Base-by-base conservation (phyloP, 495 filamentous ascomycete genomes). In the Xylaria flabelliformis region DNA sequence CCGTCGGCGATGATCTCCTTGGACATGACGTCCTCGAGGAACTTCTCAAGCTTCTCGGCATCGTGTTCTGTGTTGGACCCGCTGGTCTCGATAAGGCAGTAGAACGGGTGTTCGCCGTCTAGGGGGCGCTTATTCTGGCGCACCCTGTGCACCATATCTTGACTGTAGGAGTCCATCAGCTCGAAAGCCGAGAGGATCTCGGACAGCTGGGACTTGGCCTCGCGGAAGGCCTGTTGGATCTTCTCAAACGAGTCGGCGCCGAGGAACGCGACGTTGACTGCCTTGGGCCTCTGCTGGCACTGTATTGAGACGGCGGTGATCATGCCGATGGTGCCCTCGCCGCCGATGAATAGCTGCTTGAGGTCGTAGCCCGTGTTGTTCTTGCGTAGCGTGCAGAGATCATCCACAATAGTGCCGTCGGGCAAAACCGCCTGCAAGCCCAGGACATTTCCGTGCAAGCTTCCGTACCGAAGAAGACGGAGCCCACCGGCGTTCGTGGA, bases 121-220 rank as follows among this genome's bases (percentile, higher is more conserved):
- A 99, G 84, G 4, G 96, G 96, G 32, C 87, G 83, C 79, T 91
- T 93, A 78, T 90, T 94, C 36, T 90, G 89, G 4, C 91, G 94
- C 19, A 93, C 92, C 41, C 86, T 81, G 39, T 89, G 85, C 9
- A 98, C 91, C 3, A 97, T 82, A 32, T 87, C 80, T 80, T 98
- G 97, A 61, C 87, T 93, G 69, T 88, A 85, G 64, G 88, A 90
- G 73, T 99, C 96, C 95, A 98, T 98, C 71, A 99, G 85, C 83
- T 99, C 96, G 77, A 99, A 99, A 1, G 96, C 96, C 0, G 95
- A 98, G 4, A 99, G 89, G 79, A 99, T 97, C 83, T 99, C 96
- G 7, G 91, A 92, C 17, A 99, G 89, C 76, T 97, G 93, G 48
- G 87, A 83, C 85, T 98, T 98, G 39, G 96, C 96, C 79, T 93